Evolutionary conservation across 139 green algal species (phyloP).

Genomic region (Chlorella vulgaris): DNA sequence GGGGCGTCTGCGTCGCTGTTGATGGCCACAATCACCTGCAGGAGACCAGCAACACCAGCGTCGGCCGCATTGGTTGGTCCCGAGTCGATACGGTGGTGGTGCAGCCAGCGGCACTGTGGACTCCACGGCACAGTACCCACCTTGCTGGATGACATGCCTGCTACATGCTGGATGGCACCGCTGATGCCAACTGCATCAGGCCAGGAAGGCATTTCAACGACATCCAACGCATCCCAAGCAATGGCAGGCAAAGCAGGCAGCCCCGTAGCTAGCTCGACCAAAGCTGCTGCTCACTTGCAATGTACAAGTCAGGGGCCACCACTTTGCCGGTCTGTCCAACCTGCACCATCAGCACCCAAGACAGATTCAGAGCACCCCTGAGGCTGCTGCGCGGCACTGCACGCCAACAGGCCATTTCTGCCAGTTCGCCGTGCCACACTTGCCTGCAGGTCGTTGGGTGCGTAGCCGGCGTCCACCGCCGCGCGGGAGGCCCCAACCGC

Average conservation of each 20-base stretch:
- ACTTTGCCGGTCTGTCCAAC: constrained; percentile 97
- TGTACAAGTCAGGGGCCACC: constrained; percentile 93
- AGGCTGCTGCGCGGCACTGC: not conserved
- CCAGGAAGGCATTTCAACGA: not conserved
- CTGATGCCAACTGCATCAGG: constrained; percentile 81
- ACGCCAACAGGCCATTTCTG: no score
- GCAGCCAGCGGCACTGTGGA: no score
- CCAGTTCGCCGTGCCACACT: not conserved
- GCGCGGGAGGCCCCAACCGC: constrained; percentile 89
- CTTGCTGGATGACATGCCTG: constrained; percentile 90
- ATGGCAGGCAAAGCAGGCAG: no score
- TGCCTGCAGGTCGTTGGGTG: constrained; percentile 91
- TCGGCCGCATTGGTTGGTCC: not conserved
- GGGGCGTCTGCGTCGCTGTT: constrained; percentile 90
- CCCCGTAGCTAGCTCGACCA: no score
- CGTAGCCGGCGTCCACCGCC: constrained; percentile 90
- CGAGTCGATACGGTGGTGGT: no score
- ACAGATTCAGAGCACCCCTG: not conserved
- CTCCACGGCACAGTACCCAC: no score
- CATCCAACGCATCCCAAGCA: no score
- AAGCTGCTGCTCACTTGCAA: no score
- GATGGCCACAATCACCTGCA: constrained; percentile 86
- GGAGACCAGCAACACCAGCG: not conserved
- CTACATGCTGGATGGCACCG: constrained; percentile 95
- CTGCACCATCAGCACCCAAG: constrained; percentile 49